Conservation (phyloP, 176 grass and related monocot species). For the Echinochloa phyllopogon region DNA sequence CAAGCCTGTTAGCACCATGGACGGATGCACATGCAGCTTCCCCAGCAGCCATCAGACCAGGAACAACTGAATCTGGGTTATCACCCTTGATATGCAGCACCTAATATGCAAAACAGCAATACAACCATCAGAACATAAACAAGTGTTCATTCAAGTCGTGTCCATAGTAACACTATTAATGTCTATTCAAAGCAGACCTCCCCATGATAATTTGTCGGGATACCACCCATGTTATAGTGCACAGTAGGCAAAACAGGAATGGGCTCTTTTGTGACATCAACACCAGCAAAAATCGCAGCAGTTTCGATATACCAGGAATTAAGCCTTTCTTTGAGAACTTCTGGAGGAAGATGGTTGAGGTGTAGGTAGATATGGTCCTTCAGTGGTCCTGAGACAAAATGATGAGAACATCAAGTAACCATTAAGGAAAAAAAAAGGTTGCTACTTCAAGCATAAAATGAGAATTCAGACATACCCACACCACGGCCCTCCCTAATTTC, state of each 20-base stretch:
- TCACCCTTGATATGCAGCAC: constrained; percentile 70
- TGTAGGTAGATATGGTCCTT: constrained; percentile 96
- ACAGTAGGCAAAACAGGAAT: constrained; percentile 97
- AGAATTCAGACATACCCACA: constrained; percentile 58
- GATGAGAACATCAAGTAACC: neutral
- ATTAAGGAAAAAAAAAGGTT: neutral
- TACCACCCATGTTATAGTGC: constrained; percentile 98
- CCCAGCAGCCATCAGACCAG: constrained; percentile 80
- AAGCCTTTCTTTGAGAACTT: constrained; percentile 93
- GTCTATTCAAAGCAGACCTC: constrained; percentile 55
- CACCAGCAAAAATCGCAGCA: constrained; percentile 95
- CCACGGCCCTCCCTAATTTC: constrained; percentile 88
- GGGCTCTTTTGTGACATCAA: constrained; percentile 96
- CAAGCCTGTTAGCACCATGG: constrained; percentile 76
- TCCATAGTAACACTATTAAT: constrained; percentile 25
- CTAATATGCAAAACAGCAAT: constrained; percentile 50
- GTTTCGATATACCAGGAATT: constrained; percentile 99
- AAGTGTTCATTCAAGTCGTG: neutral
- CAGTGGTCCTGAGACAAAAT: constrained; percentile 64
- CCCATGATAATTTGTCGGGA: constrained; percentile 95
- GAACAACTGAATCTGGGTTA: constrained; percentile 65
- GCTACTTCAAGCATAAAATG: neutral
- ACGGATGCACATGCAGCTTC: constrained; percentile 86
- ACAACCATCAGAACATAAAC: neutral
- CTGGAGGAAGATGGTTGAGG: constrained; percentile 75